Conservation (phyloP, 2,329 filamentous ascomycete species). For the Aurifilum marmelostoma region DNA sequence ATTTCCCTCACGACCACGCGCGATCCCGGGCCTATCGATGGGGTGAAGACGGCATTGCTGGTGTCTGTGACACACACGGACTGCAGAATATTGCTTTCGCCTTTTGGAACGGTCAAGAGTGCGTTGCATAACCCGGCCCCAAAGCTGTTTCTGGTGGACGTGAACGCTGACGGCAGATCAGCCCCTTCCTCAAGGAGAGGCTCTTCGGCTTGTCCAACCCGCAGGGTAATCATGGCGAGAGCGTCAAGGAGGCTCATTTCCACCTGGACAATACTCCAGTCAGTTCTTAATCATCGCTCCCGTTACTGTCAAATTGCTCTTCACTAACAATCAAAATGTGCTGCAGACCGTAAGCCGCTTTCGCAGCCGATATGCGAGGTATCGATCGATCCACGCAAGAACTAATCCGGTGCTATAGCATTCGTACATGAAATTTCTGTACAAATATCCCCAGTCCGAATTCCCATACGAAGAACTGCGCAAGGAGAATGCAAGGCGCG, state of each 20-base stretch:
- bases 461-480: slow-evolving; percentile 92
- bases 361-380: slow-evolving; percentile 9
- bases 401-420: slow-evolving; percentile 58
- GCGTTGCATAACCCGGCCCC: slow-evolving; percentile 32
- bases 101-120: slow-evolving; percentile 99
- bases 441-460: slow-evolving; percentile 91
- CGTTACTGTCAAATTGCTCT: slow-evolving; percentile 2
- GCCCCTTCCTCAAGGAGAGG: slow-evolving; percentile 91
- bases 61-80: slow-evolving; percentile 89
- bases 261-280: slow-evolving; percentile 91
- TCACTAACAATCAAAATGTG: slow-evolving; percentile 34
- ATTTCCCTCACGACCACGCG: slow-evolving; percentile 93
- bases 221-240: slow-evolving; percentile 96
- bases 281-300: slow-evolving; percentile 36
- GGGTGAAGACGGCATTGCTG: slow-evolving; percentile 96
- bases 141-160: background rate
- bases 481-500: slow-evolving; percentile 78
- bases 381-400: background rate
- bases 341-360: slow-evolving; percentile 49
- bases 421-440: slow-evolving; percentile 98
- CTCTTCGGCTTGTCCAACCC: slow-evolving; percentile 95
- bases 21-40: slow-evolving; percentile 87
- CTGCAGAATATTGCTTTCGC: slow-evolving; percentile 91
- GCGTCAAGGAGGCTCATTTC: slow-evolving; percentile 95
- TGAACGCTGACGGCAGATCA: slow-evolving; percentile 50